Base-by-base conservation (phyloP, 192 early-diverging fungal species). In the Coemansia erecta region DNA sequence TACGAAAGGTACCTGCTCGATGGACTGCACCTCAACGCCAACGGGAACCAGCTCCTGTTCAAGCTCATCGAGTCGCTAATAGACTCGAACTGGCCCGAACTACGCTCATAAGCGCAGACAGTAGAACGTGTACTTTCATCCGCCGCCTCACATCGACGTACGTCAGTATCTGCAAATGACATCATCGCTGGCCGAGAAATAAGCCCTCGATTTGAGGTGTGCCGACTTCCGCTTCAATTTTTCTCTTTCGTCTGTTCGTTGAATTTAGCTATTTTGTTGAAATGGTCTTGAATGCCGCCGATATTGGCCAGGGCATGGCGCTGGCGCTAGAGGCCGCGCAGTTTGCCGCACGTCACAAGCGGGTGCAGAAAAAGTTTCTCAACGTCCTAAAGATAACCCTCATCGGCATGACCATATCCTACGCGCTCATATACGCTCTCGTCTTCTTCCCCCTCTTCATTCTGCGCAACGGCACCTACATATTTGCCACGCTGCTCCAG, bases 11-110 rank as follows among this genome's bases (percentile, higher is more conserved):
- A 64, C 42, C 59, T 87, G 11, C 50, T 41, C 3, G 87, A 89
- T 57, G 87, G 87, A 1, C 23, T 89, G 3, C 85, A 86, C 48
- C 60, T 89, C 14, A 80, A 64, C 35, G 41, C 71, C 9, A 65
- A 72, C 22, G 87, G 86, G 15, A 85, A 85, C 46, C 26, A 81
- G 64, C 50, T 77, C 11, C 47, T 77, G 22, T 66, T 48, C 42
- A 28, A 37, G 17, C 74, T 77, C 18, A 21, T 71, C 3, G 24
- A 41, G 14, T 28, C 35, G 4, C 35, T 49, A 17, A 41, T 72
- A 17, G 12, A 12, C 2, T 45, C 35, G 1, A 49, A 12, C 1
- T 72, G 70, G 62, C 59, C 62, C 9, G 50, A 65, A n/a, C 12
- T 65, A 19, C 10, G 43, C 6, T 53, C 46, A 19, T 60, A 53